These are phyloP conservation scores for Calocybe cyanea DNA, from an alignment of 768 basidiomycete genomes.

Conservation along the genomic window DNA sequence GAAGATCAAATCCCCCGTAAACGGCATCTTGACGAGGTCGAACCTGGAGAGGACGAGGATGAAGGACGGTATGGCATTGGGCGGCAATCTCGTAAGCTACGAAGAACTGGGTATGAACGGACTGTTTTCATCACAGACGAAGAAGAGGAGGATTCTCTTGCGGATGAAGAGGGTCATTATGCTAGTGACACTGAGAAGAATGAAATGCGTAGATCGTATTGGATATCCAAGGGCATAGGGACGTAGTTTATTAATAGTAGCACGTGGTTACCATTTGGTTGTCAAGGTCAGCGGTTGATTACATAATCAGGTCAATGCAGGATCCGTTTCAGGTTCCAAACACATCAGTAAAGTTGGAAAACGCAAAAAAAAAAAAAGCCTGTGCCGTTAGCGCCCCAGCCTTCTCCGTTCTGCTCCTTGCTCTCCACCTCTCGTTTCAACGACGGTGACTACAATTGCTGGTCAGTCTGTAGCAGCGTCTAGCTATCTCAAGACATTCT, in stretches of 20 bases:
- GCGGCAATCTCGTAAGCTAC: slow-evolving; percentile 40
- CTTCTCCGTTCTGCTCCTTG: slow-evolving; percentile 5
- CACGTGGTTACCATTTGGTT: slow-evolving; percentile 3
- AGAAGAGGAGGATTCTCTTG: slow-evolving; percentile 24
- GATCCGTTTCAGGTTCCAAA: slow-evolving; percentile 15
- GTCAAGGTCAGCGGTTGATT: slow-evolving; percentile 5
- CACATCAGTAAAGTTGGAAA: slow-evolving; percentile 8
- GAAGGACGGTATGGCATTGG: slow-evolving; percentile 56
- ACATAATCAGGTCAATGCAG: slow-evolving; percentile 3
- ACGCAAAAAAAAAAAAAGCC: too few species aligned
- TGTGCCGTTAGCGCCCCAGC: slow-evolving; percentile 4
- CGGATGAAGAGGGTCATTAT: slow-evolving; percentile 18
- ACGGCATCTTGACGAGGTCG: slow-evolving; percentile 4
- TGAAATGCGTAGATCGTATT: slow-evolving; percentile 46
- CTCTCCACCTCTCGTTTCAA: slow-evolving; percentile 10
- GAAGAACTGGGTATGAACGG: slow-evolving; percentile 38
- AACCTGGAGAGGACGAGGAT: slow-evolving; percentile 39
- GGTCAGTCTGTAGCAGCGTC: slow-evolving; percentile 21
- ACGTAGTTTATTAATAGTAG: not conserved
- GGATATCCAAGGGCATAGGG: slow-evolving; percentile 52
- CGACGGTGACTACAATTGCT: slow-evolving; percentile 21
- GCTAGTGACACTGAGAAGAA: slow-evolving; percentile 19
- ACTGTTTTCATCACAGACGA: slow-evolving; percentile 52
- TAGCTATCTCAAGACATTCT: slow-evolving; percentile 10
- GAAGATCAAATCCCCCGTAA: slow-evolving; percentile 20